A percentile compares a stretch with the other conserved stretches of the same genome.
These are phyloP conservation scores for Penicillium subrubescens DNA, from an alignment of 495 filamentous ascomycete species.

Conservation along the genomic window DNA sequence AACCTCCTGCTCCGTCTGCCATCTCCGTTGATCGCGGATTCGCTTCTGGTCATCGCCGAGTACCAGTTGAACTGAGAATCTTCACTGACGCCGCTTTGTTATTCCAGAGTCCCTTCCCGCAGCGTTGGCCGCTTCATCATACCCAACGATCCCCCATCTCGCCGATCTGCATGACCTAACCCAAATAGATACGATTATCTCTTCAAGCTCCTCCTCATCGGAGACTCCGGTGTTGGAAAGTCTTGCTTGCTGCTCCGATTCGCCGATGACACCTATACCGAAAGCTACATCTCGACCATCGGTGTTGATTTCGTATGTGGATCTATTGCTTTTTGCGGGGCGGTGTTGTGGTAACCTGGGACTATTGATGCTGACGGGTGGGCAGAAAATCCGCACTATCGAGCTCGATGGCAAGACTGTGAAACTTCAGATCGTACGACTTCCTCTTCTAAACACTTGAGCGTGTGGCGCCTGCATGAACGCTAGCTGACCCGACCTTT, in stretches of 20 bases:
- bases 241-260: conserved; percentile 97
- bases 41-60: neutral
- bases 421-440: conserved; percentile 95
- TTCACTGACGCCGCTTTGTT: conserved; percentile 12
- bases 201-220: conserved; percentile 99
- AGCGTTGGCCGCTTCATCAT: conserved; percentile 1
- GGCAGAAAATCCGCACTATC: conserved; percentile 99
- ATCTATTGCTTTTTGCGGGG: conserved; percentile 9
- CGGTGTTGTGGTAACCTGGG: conserved; percentile 8
- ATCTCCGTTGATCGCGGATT: conserved; percentile 4
- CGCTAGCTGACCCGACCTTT: conserved; percentile 20
- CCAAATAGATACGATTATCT: conserved; percentile 94
- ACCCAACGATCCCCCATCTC: conserved; percentile 11
- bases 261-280: conserved; percentile 99
- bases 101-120: conserved; percentile 27
- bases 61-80: neutral
- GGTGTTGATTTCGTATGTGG: conserved; percentile 94
- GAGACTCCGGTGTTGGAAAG: conserved; percentile 99
- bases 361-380: conserved; percentile 18
- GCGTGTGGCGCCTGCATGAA: neutral
- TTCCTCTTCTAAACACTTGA: conserved; percentile 1
- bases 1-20: conserved; percentile 20
- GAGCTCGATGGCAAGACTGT: conserved; percentile 99
- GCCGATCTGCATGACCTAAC: conserved; percentile 32
- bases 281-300: conserved; percentile 99